Evolutionary conservation across 805 yeast genomes (phyloP).

Genomic region (Kregervanrija pseudodelftensis): DNA sequence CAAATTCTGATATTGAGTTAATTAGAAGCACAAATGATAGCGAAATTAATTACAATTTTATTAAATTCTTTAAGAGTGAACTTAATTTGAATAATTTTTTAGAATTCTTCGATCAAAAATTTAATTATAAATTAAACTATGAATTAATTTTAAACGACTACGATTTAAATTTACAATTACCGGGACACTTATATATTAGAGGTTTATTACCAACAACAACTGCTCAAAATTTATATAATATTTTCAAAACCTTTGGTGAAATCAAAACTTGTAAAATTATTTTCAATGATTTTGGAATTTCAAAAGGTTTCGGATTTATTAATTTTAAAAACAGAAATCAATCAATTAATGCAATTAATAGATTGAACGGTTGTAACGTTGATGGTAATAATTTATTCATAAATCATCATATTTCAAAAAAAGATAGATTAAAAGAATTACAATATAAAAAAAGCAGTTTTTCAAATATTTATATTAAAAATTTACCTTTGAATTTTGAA

Average conservation of each 20-base stretch:
- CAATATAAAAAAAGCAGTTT: constrained; percentile 41
- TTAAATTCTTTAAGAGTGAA: constrained; percentile 14
- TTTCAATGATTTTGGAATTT: constrained; percentile 36
- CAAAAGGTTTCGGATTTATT: constrained; percentile 59
- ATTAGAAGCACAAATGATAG: constrained; percentile 14
- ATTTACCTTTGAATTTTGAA: constrained; percentile 34
- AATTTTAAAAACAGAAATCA: constrained; percentile 49
- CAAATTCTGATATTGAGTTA: constrained; percentile 13
- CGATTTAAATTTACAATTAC: constrained; percentile 24
- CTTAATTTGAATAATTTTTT: constrained; percentile 12
- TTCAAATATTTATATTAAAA: constrained; percentile 47
- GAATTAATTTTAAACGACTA: constrained; percentile 13
- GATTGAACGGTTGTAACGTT: constrained; percentile 22
- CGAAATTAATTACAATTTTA: constrained; percentile 9
- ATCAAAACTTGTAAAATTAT: constrained; percentile 41
- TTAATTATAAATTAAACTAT: constrained; percentile 7
- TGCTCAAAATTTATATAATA: constrained; percentile 30
- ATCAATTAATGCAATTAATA: constrained; percentile 55
- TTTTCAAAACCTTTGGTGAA: constrained; percentile 36
- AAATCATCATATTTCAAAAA: constrained; percentile 58
- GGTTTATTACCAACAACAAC: constrained; percentile 36
- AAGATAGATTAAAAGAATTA: constrained; percentile 47
- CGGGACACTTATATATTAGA: constrained; percentile 52
- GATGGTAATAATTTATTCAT: constrained; percentile 37
- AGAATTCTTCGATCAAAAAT: constrained; percentile 5